phyloP scores from a whole-genome alignment of 1,284 basidiomycete genomes.

The Pterula multifida region DNA sequence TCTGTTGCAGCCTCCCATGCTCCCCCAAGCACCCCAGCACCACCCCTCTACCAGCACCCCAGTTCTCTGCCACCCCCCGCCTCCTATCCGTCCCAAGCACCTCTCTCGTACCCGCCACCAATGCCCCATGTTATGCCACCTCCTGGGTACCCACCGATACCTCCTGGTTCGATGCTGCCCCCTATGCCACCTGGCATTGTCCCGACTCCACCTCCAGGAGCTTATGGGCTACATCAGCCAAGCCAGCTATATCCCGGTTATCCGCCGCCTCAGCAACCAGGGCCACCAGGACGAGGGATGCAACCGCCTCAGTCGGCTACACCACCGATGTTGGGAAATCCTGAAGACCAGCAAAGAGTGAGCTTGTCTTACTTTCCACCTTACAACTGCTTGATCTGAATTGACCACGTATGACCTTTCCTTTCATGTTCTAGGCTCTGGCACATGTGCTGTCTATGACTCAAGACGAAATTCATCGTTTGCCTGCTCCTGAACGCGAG shows the following conservation, averaged over 20 bases:
- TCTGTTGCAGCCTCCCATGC: conserved; percentile 12
- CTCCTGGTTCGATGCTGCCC: conserved; percentile 5
- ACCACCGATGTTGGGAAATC: conserved; percentile 14
- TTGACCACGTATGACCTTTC: no score
- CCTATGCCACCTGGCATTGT: conserved; percentile 8
- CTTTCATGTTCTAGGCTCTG: conserved; percentile 52
- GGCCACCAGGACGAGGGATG: background rate
- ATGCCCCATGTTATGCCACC: conserved; percentile 4
- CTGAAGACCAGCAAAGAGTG: conserved; percentile 7
- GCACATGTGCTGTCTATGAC: conserved; percentile 82
- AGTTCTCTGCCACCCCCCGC: no score
- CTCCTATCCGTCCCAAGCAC: conserved; percentile 7
- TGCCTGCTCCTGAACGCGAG: conserved; percentile 74
- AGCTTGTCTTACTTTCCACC: conserved; percentile 1
- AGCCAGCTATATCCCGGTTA: background rate
- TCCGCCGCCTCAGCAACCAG: background rate
- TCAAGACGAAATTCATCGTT: conserved; percentile 75
- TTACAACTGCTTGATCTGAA: conserved; percentile 4
- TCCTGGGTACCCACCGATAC: background rate
- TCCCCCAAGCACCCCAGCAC: background rate
- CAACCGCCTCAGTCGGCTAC: background rate
- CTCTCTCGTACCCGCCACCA: conserved; percentile 13
- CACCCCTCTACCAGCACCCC: background rate
- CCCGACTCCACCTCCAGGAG: background rate
- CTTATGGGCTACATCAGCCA: background rate